Base-by-base conservation (phyloP, 305 asterid genomes). In the Stenogyne calaminthoides region DNA sequence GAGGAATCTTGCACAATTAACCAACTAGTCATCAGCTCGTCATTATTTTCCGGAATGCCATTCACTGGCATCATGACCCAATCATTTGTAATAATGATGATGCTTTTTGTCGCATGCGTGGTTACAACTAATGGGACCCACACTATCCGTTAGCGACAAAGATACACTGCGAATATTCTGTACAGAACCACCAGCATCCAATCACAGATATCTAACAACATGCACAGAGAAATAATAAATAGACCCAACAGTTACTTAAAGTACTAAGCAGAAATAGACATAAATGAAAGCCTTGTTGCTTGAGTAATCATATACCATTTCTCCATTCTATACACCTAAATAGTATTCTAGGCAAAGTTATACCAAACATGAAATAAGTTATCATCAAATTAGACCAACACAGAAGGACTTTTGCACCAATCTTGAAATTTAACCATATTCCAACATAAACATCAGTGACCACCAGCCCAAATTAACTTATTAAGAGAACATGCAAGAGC, bases 281-380 rank as follows among this genome's bases (percentile, higher is more conserved):
- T 52, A 14, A 58, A 29, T 12, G 19, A 22, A 40, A 52, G 18
- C 15, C 59, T 64, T 60, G 27, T 34, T 19, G 44, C 47, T 69
- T 7, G 15, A 54, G 55, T 60, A 76, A 69, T 39, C 39, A 34
- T 52, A 27, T 5, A 57, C 37, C 1, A 25, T 2, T 25, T 25
- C 74, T 55, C 37, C 74, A 69, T 14, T n/a, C n/a, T n/a, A n/a
- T n/a, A n/a, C n/a, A n/a, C n/a, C n/a, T 22, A 69, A 8, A 20
- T 15, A 3, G 40, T 27, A 5, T 55, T 36, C 37, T 40, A 22
- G 64, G 66, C 63, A 56, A 32, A 46, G 22, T 9, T 10, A 25
- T 55, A 69, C 55, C 49, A 51, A 64, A 22, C 56, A 63, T 63
- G 55, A 64, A 68, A 61, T 42, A 44, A 65, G 42, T 52, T 14